A percentile compares a stretch with the other conserved stretches of the same genome.
Conservation (phyloP, 2,329 filamentous ascomycete genomes). For the Colletotrichum aenigma region DNA sequence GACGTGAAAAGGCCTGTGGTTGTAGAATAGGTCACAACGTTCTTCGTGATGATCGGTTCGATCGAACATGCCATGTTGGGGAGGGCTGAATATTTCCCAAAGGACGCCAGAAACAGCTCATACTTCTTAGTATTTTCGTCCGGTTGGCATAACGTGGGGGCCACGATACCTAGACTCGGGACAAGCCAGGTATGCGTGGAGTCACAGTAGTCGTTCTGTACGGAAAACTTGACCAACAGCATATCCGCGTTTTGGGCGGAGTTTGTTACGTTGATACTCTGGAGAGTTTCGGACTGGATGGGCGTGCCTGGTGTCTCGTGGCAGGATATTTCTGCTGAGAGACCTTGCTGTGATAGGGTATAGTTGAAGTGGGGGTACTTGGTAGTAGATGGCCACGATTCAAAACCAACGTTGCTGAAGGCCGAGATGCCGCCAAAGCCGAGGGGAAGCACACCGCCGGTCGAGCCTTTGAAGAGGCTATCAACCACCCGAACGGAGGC, state of each 20-base stretch:
- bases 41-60: not conserved
- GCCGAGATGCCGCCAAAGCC: not conserved
- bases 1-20: not conserved
- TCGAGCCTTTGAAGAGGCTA: not conserved
- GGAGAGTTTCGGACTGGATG: not conserved
- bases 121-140: not conserved
- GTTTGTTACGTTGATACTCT: not conserved
- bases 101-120: not conserved
- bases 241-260: not conserved
- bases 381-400: not conserved
- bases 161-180: not conserved
- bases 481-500: not conserved
- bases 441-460: not conserved
- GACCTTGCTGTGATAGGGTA: not conserved
- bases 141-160: not conserved
- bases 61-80: not conserved
- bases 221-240: not conserved
- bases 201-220: not conserved
- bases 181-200: not conserved
- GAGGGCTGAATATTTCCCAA: not conserved
- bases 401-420: not conserved
- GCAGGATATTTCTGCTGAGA: not conserved
- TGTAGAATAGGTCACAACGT: not conserved
- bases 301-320: not conserved
- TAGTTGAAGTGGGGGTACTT: not conserved